These are phyloP conservation scores for Lactifluus pinguis DNA, from an alignment of 768 basidiomycete species.

Conservation along the genomic window DNA sequence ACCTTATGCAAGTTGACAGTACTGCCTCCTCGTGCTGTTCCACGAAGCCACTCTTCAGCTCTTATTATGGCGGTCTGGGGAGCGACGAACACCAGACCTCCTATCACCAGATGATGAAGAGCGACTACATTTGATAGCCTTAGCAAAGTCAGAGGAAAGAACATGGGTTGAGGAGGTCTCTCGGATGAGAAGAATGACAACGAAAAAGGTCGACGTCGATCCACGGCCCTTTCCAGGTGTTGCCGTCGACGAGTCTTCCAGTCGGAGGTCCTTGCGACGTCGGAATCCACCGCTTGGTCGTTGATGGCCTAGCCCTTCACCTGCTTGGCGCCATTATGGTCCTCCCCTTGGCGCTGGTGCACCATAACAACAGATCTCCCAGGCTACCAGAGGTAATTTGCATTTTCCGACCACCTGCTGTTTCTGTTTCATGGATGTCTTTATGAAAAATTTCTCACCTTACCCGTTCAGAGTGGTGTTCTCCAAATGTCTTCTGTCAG, in stretches of 20 bases:
- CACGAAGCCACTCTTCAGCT: conserved; percentile 66
- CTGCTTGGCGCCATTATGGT: not conserved
- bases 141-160: conserved; percentile 39
- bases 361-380: not conserved
- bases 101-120: conserved; percentile 48
- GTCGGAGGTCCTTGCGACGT: conserved; percentile 3
- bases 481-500: not conserved
- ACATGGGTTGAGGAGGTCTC: conserved; percentile 66
- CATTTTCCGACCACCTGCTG: not conserved
- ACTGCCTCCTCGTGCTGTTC: conserved; percentile 61
- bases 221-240: not conserved
- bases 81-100: conserved; percentile 42
- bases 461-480: not conserved
- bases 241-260: not conserved
- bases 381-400: not conserved
- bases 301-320: not conserved
- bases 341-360: not conserved
- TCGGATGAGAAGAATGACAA: conserved; percentile 27
- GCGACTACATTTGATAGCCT: conserved; percentile 41
- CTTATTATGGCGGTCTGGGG: conserved; percentile 60
- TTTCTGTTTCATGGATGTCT: not conserved
- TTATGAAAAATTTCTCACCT: conserved; percentile 1
- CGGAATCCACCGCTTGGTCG: conserved; percentile 1
- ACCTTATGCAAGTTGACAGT: conserved; percentile 33
- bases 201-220: conserved; percentile 18